phyloP scores from a whole-genome alignment of 768 basidiomycete genomes.

The Strobilomyces dryophilus region DNA sequence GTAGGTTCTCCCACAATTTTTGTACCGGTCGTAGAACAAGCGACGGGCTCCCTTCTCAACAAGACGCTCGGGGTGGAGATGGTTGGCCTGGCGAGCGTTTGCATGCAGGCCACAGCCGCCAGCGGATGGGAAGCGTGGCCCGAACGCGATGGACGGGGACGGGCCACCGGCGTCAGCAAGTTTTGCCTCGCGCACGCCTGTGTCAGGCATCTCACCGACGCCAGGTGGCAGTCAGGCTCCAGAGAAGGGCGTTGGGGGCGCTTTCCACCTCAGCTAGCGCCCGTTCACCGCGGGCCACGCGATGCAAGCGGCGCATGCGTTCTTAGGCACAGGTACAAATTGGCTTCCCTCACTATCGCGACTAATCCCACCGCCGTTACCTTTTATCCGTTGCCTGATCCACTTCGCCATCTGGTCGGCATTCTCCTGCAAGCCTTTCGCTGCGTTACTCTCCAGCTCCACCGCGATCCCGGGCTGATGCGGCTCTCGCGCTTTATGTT shows the following conservation, averaged over 20 bases:
- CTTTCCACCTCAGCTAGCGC: slow-evolving; percentile 89
- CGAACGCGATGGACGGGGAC: slow-evolving; percentile 50
- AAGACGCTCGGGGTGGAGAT: slow-evolving; percentile 83
- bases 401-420: too few relatives aligned
- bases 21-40: not conserved
- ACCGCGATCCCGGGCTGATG: too few relatives aligned
- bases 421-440: too few relatives aligned
- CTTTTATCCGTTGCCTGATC: too few relatives aligned
- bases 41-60: slow-evolving; percentile 78
- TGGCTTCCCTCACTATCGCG: too few relatives aligned
- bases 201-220: slow-evolving; percentile 12
- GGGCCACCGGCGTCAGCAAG: slow-evolving; percentile 27
- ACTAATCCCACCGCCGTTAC: too few relatives aligned
- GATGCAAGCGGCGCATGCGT: too few relatives aligned
- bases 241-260: slow-evolving; percentile 64
- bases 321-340: too few relatives aligned
- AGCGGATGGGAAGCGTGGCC: slow-evolving; percentile 31
- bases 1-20: slow-evolving; percentile 33
- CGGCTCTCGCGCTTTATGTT: too few relatives aligned
- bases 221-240: slow-evolving; percentile 7
- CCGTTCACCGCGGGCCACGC: slow-evolving; percentile 95
- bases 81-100: slow-evolving; percentile 82
- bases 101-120: slow-evolving; percentile 22
- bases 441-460: too few relatives aligned
- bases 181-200: slow-evolving; percentile 14